These are phyloP conservation scores for Hawksworthiomyces lignivorus DNA, from an alignment of 2,329 filamentous ascomycete genomes.

Conservation along the genomic window DNA sequence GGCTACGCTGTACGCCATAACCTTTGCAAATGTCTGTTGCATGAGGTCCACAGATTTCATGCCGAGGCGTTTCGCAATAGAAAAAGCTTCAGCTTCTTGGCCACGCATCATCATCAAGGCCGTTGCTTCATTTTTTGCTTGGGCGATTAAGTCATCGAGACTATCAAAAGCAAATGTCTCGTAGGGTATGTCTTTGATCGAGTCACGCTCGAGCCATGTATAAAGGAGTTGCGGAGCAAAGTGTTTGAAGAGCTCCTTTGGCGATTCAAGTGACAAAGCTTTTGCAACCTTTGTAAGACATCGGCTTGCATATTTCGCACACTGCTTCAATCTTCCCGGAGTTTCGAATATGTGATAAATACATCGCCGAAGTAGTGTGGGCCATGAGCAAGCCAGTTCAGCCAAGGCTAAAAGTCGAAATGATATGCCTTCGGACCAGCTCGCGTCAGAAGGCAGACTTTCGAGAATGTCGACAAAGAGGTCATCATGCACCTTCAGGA, in stretches of 20 bases:
- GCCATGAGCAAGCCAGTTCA: slow-evolving; percentile 72
- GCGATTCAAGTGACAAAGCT: slow-evolving; percentile 55
- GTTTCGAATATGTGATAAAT: slow-evolving; percentile 94
- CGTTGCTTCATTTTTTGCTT: slow-evolving; percentile 68
- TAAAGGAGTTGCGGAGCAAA: slow-evolving; percentile 87
- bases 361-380: slow-evolving; percentile 75
- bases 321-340: slow-evolving; percentile 61
- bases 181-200: slow-evolving; percentile 68
- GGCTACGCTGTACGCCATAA: slow-evolving; percentile 76
- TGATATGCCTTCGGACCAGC: slow-evolving; percentile 74
- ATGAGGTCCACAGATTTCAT: slow-evolving; percentile 51
- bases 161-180: slow-evolving; percentile 72
- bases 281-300: slow-evolving; percentile 62
- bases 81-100: slow-evolving; percentile 54
- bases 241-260: slow-evolving; percentile 67
- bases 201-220: slow-evolving; percentile 71
- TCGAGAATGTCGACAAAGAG: slow-evolving; percentile 79
- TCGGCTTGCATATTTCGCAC: slow-evolving; percentile 61
- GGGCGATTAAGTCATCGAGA: slow-evolving; percentile 59
- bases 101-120: slow-evolving; percentile 78
- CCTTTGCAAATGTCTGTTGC: slow-evolving; percentile 63
- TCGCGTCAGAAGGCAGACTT: slow-evolving; percentile 64
- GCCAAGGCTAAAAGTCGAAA: slow-evolving; percentile 71
- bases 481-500: slow-evolving; percentile 74
- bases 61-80: slow-evolving; percentile 52